phyloP scores from a whole-genome alignment of 2,329 filamentous ascomycete genomes.

The Cytospora chrysosperma region DNA sequence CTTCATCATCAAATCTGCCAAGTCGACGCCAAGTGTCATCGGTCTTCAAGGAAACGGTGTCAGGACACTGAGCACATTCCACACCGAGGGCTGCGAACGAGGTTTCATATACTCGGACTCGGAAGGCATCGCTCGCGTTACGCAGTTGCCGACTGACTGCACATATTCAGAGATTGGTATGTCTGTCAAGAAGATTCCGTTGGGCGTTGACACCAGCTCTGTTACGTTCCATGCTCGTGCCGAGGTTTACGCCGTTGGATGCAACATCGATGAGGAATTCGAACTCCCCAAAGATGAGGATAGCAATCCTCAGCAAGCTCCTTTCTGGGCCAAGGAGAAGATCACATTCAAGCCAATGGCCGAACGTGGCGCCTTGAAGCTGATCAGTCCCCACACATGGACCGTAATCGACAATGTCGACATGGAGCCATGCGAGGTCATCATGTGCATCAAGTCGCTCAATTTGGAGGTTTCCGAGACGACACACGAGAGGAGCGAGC shows the following conservation, averaged over 20 bases:
- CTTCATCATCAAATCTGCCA: conserved; percentile 80
- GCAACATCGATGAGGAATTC: conserved; percentile 67
- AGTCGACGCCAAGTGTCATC: conserved; percentile 73
- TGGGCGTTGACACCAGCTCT: conserved; percentile 69
- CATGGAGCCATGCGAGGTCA: conserved; percentile 71
- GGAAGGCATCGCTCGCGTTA: conserved; percentile 70
- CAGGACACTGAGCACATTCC: conserved; percentile 70
- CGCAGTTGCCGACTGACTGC: conserved; percentile 64
- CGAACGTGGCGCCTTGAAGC: conserved; percentile 70
- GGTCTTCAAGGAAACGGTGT: conserved; percentile 67
- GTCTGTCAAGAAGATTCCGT: conserved; percentile 67
- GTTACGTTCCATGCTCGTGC: conserved; percentile 76
- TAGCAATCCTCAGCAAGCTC: conserved; percentile 37
- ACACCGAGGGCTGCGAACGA: conserved; percentile 72
- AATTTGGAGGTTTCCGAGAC: conserved; percentile 88
- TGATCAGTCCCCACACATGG: conserved; percentile 77
- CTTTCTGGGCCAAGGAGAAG: conserved; percentile 68
- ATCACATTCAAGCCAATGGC: conserved; percentile 62
- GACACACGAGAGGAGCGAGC: conserved; percentile 79
- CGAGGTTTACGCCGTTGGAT: conserved; percentile 74
- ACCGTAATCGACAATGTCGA: conserved; percentile 73
- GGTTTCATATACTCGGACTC: conserved; percentile 83
- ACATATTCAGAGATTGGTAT: conserved; percentile 75
- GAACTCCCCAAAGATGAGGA: conserved; percentile 85
- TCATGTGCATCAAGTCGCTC: conserved; percentile 80